These are phyloP conservation scores for Coffea canephora DNA, from an alignment of 257 asterid genomes.

Conservation along the genomic window DNA sequence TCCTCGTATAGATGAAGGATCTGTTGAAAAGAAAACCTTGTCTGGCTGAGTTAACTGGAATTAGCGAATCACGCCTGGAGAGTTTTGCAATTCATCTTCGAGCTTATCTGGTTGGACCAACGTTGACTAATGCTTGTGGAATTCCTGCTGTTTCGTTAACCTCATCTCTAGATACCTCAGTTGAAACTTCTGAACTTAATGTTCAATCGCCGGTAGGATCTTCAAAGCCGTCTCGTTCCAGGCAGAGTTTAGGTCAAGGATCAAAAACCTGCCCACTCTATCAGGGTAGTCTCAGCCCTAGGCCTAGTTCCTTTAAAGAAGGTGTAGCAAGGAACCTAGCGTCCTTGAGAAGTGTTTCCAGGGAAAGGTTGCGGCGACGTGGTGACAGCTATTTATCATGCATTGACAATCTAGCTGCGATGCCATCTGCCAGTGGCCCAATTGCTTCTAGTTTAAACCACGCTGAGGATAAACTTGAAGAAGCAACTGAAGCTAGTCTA, in stretches of 20 bases:
- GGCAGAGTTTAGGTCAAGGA: constrained; percentile 45
- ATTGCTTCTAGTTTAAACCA: constrained; percentile 33
- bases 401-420: constrained; percentile 28
- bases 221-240: constrained; percentile 41
- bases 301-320: constrained; percentile 61
- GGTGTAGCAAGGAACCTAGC: constrained; percentile 50
- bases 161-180: constrained; percentile 31
- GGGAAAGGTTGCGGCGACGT: constrained; percentile 51
- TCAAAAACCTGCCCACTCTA: constrained; percentile 43
- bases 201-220: constrained; percentile 43
- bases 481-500: constrained; percentile 22
- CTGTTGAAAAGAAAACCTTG: constrained; percentile 67
- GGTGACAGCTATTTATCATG: constrained; percentile 42
- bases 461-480: constrained; percentile 35
- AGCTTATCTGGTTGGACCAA: constrained; percentile 70
- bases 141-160: constrained; percentile 26
- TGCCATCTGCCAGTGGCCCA: constrained; percentile 27
- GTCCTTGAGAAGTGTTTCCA: constrained; percentile 40
- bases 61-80: constrained; percentile 70
- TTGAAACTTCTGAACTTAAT: constrained; percentile 36
- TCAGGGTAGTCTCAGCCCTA: constrained; percentile 63
- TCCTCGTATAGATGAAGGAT: constrained; percentile 68
- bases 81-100: constrained; percentile 72
- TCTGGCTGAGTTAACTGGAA: constrained; percentile 82
- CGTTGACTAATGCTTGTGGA: constrained; percentile 27